Evolutionary conservation across 2,329 filamentous ascomycete species (phyloP).

Genomic region (Aspergillus ochraceoroseus): DNA sequence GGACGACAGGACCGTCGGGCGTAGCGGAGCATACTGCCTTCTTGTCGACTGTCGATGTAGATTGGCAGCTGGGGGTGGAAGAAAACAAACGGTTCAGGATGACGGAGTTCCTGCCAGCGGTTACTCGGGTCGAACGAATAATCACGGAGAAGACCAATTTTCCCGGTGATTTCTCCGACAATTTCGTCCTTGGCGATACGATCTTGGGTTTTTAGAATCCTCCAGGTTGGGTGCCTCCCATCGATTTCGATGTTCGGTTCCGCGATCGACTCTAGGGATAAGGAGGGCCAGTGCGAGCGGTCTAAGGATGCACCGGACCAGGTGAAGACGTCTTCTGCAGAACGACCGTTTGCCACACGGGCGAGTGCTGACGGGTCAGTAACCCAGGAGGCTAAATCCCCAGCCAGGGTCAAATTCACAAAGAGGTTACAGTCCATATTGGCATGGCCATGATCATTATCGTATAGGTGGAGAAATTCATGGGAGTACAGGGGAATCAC

Average conservation of each 20-base stretch:
- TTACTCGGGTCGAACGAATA: slow-evolving; percentile 65
- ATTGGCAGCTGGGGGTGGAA: slow-evolving; percentile 85
- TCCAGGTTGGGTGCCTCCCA: slow-evolving; percentile 64
- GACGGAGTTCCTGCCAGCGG: slow-evolving; percentile 60
- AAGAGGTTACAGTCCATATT: slow-evolving; percentile 69
- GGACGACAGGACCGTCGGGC: slow-evolving; percentile 88
- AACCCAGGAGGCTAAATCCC: slow-evolving; percentile 72
- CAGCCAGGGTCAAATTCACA: slow-evolving; percentile 68
- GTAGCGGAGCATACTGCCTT: slow-evolving; percentile 81
- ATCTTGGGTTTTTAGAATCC: slow-evolving; percentile 51
- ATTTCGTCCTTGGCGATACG: slow-evolving; percentile 51
- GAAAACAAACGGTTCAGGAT: slow-evolving; percentile 67
- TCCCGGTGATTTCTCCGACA: slow-evolving; percentile 70
- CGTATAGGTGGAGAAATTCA: slow-evolving; percentile 71
- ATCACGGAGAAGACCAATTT: slow-evolving; percentile 67
- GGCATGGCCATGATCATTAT: slow-evolving; percentile 55
- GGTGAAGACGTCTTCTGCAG: slow-evolving; percentile 65
- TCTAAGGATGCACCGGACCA: slow-evolving; percentile 53
- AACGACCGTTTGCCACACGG: slow-evolving; percentile 60
- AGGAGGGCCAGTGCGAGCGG: slow-evolving; percentile 49
- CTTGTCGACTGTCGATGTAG: slow-evolving; percentile 84
- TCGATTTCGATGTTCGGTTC: slow-evolving; percentile 47
- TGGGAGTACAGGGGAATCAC: slow-evolving; percentile 65
- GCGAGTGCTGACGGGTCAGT: slow-evolving; percentile 65
- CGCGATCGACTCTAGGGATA: slow-evolving; percentile 52